Conservation (phyloP, 208 protist species). For the Phytomonas francai region DNA sequence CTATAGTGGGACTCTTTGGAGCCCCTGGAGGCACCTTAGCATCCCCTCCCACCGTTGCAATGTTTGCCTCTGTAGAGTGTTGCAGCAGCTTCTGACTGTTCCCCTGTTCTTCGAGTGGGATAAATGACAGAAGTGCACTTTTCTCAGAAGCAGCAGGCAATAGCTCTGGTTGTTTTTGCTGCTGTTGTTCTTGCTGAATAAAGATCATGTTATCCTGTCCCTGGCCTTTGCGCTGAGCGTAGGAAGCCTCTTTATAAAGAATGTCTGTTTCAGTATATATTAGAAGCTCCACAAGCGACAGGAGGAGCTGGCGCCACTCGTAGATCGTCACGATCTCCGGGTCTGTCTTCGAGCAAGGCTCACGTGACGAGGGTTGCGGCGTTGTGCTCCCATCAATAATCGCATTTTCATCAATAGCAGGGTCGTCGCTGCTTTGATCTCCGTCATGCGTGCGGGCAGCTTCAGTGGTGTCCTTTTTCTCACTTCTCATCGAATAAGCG, state of each 20-base stretch:
- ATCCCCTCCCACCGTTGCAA: neutral
- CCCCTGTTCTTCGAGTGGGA: neutral
- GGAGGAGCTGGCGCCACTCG: conserved; percentile 40
- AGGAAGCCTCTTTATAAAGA: conserved; percentile 14
- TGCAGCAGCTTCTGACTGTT: neutral
- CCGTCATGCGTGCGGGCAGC: conserved; percentile 2
- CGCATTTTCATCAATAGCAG: conserved; percentile 6
- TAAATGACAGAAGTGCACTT: neutral
- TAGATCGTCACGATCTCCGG: conserved; percentile 18
- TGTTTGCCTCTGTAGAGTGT: neutral
- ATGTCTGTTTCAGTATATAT: conserved; percentile 34
- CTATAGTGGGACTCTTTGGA: neutral
- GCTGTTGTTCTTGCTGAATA: neutral
- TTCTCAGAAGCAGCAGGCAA: neutral
- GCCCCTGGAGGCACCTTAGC: neutral
- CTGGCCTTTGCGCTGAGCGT: neutral
- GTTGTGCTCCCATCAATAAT: conserved; percentile 8
- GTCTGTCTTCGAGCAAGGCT: neutral
- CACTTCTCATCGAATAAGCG: neutral
- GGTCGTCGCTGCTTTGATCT: conserved; percentile 7
- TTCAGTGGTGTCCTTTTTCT: neutral
- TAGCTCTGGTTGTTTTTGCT: neutral
- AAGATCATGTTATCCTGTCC: neutral
- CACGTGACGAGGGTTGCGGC: conserved; percentile 5
- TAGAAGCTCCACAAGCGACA: conserved; percentile 44